Conservation (phyloP, 768 basidiomycete species). For the Tephrocybe sp. region DNA sequence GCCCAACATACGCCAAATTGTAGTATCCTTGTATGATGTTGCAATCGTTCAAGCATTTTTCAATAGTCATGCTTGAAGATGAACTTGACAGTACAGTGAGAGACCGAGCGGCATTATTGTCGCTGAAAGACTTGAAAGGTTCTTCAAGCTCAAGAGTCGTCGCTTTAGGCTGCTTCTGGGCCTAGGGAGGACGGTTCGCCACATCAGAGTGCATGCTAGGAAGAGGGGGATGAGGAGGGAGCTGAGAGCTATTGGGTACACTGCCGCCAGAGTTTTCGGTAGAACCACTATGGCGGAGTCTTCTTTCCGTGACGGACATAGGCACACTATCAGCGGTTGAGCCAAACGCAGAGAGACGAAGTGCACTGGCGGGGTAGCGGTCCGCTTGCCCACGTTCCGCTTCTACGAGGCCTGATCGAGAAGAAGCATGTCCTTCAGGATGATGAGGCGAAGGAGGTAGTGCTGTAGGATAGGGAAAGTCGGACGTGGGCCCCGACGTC, state of each 20-base stretch:
- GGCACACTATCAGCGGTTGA: conserved; percentile 60
- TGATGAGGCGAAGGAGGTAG: conserved; percentile 42
- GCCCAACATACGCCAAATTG: background rate
- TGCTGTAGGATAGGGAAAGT: conserved; percentile 46
- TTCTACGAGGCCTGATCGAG: conserved; percentile 28
- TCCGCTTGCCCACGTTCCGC: conserved; percentile 42
- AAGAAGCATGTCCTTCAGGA: conserved; percentile 17
- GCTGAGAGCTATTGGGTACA: conserved; percentile 23
- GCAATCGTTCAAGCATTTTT: background rate
- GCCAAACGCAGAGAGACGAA: conserved; percentile 28
- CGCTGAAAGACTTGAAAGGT: background rate
- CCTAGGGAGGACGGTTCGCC: background rate
- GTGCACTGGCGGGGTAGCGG: conserved; percentile 33
- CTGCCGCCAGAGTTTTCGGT: conserved; percentile 23
- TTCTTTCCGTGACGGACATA: conserved; percentile 51
- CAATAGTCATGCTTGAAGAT: conserved; percentile 1
- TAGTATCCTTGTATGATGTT: background rate
- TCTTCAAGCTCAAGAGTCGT: too few species aligned
- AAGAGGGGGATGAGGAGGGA: conserved; percentile 43
- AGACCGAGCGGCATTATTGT: background rate
- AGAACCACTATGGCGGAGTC: conserved; percentile 43
- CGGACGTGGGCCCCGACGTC: conserved; percentile 18
- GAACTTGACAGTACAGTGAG: background rate
- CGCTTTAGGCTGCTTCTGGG: background rate
- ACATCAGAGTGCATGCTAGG: conserved; percentile 16